phyloP scores from a whole-genome alignment of 1,284 basidiomycete genomes.

The Trametes hirsuta region DNA sequence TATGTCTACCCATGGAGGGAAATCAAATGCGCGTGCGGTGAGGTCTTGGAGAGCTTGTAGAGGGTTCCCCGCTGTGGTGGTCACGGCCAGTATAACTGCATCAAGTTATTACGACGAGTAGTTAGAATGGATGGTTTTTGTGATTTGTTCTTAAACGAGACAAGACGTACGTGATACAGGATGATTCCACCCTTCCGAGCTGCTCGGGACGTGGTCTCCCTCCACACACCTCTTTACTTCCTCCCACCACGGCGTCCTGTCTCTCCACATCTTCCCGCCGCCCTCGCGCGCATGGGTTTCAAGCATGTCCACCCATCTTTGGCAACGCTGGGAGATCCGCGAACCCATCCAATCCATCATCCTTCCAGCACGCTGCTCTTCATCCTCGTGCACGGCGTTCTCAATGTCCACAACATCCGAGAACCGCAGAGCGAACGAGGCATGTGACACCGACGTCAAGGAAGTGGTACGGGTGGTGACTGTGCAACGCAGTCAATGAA shows the following conservation, averaged over 20 bases:
- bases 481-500: constrained; percentile 32
- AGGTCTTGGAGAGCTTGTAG: constrained; percentile 73
- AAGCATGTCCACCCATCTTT: constrained; percentile 65
- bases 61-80: constrained; percentile 76
- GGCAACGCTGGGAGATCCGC: constrained; percentile 61
- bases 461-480: constrained; percentile 78
- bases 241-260: constrained; percentile 81
- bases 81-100: constrained; percentile 76
- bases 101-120: background rate
- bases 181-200: constrained; percentile 81
- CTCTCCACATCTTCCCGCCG: constrained; percentile 34
- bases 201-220: constrained; percentile 72
- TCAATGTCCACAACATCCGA: constrained; percentile 74
- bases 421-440: constrained; percentile 74
- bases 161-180: constrained; percentile 71
- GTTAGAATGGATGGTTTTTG: background rate
- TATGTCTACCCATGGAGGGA: constrained; percentile 79
- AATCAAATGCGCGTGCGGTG: constrained; percentile 62
- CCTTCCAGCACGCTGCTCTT: constrained; percentile 72
- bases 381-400: constrained; percentile 70
- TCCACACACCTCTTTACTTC: constrained; percentile 75
- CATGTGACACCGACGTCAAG: constrained; percentile 67
- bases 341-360: constrained; percentile 81
- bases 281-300: constrained; percentile 25
- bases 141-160: constrained; percentile 17